Evolutionary conservation across 306 rosid genomes (phyloP), one percentile per base, ranked within the genome.

Genomic region (Quercus suber): DNA sequence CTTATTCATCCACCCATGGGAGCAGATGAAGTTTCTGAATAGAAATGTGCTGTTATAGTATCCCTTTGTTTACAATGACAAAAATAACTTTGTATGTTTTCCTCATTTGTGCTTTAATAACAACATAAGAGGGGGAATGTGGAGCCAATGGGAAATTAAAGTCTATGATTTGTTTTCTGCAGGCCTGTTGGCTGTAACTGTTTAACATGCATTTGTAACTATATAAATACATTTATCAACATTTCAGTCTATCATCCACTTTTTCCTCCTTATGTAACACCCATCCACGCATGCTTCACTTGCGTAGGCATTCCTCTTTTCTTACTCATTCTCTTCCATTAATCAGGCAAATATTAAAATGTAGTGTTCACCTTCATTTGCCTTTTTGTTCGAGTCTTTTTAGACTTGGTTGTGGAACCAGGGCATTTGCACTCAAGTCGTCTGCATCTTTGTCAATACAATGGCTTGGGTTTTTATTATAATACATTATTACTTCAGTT

Each of bases 1-100:
- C 82, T 84, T 85, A 76, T 82, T 84, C 75, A 69, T 65, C 81
- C 80, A 55, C 70, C 51, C 67, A 70, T 71, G 87, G 69, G 73
- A 71, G 81, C 84, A 81, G 83, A 82, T 84, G 81, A 77, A 77
- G 85, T 81, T 76, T 81, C 84, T 71, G 85, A 81, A 81, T 81
- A 82, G 85, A 81, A 81, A 81, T 82, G 78, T 85, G 83, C 71
- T 67, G 74, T 76, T 61, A 58, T 25, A 84, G 58, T 25, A 84
- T 63, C 82, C 68, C 73, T 49, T 80, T 37, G 55, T 68, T 81
- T 76, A 63, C 76, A 82, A 75, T 75, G 80, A 84, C 71, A 88
- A 84, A 85, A 85, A 78, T 81, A 79, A 72, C 52, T 76, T 71
- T 87, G 88, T 49, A 49, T 80, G 69, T 73, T 68, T 81, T 83